These are phyloP conservation scores for Lactarius pseudohatsudake DNA, from an alignment of 768 basidiomycete genomes.

Conservation along the genomic window DNA sequence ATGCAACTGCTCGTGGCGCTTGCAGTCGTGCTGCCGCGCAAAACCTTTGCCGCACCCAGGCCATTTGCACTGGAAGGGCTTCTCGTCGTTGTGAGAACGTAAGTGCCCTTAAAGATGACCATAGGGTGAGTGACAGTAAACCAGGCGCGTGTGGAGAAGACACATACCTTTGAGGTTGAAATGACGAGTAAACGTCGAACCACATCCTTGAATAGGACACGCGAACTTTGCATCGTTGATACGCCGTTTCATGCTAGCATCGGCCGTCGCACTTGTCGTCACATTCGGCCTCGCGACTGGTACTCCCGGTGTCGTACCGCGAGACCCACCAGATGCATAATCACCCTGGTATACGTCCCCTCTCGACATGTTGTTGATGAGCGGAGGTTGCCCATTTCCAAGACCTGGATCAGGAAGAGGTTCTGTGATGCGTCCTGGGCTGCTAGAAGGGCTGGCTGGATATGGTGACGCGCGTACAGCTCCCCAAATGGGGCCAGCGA, in stretches of 20 bases:
- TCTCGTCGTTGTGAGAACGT: constrained; percentile 91
- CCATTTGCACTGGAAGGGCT: constrained; percentile 94
- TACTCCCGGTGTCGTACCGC: constrained; percentile 19
- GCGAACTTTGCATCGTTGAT: constrained; percentile 87
- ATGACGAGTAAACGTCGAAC: constrained; percentile 93
- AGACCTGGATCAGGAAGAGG: constrained; percentile 45
- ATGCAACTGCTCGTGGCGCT: constrained; percentile 93
- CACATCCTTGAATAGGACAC: constrained; percentile 94
- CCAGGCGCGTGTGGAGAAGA: constrained; percentile 12
- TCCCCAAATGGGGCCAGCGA: constrained; percentile 24
- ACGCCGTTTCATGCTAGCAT: constrained; percentile 80
- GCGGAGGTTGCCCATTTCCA: constrained; percentile 6
- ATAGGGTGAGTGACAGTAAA: constrained; percentile 6
- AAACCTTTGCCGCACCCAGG: constrained; percentile 94
- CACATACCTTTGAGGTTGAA: constrained; percentile 86
- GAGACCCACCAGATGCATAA: constrained; percentile 25
- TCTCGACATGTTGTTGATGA: background rate
- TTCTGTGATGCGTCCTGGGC: constrained; percentile 33
- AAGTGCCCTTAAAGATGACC: constrained; percentile 64
- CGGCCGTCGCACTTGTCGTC: constrained; percentile 85
- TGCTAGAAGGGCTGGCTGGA: constrained; percentile 23
- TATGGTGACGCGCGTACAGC: constrained; percentile 28
- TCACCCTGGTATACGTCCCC: constrained; percentile 6
- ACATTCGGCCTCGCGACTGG: constrained; percentile 74
- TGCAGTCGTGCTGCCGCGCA: constrained; percentile 94